phyloP scores from a whole-genome alignment of 2,329 filamentous ascomycete genomes.

The Cytospora mali region DNA sequence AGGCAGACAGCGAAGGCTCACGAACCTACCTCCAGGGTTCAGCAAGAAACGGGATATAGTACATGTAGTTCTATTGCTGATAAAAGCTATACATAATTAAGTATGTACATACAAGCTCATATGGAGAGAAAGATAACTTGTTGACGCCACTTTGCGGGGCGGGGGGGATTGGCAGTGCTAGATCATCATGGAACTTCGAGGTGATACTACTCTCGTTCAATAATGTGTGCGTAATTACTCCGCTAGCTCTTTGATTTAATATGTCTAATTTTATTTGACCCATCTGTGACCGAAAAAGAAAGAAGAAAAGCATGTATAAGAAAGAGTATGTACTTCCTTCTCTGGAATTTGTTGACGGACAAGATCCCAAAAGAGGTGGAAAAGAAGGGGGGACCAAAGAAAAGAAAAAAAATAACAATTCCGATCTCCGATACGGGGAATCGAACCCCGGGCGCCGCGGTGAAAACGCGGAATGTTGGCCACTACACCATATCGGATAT shows the following conservation, averaged over 20 bases:
- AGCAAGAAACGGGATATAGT: not conserved
- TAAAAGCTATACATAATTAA: not conserved
- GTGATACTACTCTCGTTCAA: no score
- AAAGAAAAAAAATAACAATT: conserved; percentile 11
- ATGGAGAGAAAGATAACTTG: no score
- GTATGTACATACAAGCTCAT: not conserved
- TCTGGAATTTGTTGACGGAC: no score
- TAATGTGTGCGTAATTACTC: no score
- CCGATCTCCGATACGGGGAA: conserved; percentile 31
- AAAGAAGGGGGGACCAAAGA: no score
- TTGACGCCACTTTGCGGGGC: not conserved
- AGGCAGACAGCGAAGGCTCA: not conserved
- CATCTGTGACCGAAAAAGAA: no score
- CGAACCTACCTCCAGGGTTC: not conserved
- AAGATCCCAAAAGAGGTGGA: not conserved
- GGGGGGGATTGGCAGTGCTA: no score
- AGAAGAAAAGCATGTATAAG: no score
- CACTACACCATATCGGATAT: conserved; percentile 29
- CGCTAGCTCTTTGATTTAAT: no score
- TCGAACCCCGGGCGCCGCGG: conserved; percentile 32
- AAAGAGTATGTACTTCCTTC: no score
- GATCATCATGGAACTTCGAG: no score
- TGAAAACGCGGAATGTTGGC: conserved; percentile 30
- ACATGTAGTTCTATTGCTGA: not conserved
- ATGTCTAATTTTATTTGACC: no score